These are phyloP conservation scores for Tuber indicum DNA, from an alignment of 495 filamentous ascomycete species.

Conservation along the genomic window DNA sequence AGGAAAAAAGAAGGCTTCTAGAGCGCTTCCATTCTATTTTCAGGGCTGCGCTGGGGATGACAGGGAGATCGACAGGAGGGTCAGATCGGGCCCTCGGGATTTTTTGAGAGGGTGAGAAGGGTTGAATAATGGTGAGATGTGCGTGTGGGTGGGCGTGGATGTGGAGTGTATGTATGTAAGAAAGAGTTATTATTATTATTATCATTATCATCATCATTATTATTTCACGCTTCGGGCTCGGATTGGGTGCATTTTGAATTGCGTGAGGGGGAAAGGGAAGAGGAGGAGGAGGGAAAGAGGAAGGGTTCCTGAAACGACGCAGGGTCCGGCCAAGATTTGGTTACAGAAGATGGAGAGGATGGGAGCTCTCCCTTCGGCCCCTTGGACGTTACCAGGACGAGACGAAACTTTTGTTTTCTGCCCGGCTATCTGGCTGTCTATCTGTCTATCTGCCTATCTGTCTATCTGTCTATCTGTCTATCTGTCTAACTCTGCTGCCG, in stretches of 20 bases:
- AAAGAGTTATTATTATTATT: neutral
- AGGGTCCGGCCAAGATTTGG: conserved; percentile 31
- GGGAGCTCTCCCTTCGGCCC: neutral
- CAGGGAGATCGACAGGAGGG: conserved; percentile 33
- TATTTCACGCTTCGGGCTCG: neutral
- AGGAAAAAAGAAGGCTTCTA: conserved; percentile 33
- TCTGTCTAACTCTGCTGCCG: neutral
- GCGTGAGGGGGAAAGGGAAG: neutral
- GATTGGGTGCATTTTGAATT: neutral
- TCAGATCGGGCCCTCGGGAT: conserved; percentile 1
- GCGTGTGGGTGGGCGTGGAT: neutral
- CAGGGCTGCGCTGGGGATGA: conserved; percentile 16
- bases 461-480: no score
- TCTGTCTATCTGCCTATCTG: neutral
- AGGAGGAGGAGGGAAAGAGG: conserved; percentile 26
- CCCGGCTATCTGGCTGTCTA: neutral
- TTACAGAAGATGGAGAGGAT: neutral
- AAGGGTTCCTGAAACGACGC: conserved; percentile 32
- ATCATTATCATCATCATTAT: no score
- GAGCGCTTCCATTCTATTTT: conserved; percentile 40
- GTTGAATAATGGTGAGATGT: neutral
- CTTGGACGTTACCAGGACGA: neutral
- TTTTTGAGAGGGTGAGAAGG: neutral
- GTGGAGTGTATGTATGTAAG: neutral
- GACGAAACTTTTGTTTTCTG: neutral